Evolutionary conservation across 495 filamentous ascomycete genomes (phyloP).

Genomic region (Elasticomyces elasticus): DNA sequence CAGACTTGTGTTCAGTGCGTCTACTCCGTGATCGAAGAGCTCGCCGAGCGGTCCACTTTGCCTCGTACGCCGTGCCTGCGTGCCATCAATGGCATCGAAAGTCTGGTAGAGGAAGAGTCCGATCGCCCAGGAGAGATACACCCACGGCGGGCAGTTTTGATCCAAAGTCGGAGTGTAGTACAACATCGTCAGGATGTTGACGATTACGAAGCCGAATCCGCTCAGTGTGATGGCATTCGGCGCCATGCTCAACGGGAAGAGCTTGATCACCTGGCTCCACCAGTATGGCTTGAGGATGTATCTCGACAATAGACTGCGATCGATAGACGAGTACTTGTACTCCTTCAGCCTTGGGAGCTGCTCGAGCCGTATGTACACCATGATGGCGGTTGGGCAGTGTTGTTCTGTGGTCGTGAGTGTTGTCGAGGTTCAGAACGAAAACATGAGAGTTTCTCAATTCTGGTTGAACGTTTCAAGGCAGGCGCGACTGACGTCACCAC

Average conservation of each 20-base stretch:
- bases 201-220: constrained; percentile 82
- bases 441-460: too few relatives aligned
- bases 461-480: background rate
- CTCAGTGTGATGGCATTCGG: constrained; percentile 64
- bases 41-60: constrained; percentile 93
- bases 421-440: too few relatives aligned
- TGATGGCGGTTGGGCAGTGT: constrained; percentile 25
- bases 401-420: background rate
- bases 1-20: constrained; percentile 90
- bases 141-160: constrained; percentile 86
- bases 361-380: constrained; percentile 88
- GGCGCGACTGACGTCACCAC: too few relatives aligned
- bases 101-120: constrained; percentile 96
- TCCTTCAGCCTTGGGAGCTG: constrained; percentile 75
- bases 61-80: constrained; percentile 83
- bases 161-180: constrained; percentile 96
- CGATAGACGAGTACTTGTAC: constrained; percentile 88
- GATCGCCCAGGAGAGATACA: constrained; percentile 81
- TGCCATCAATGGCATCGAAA: constrained; percentile 92
- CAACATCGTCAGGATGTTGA: constrained; percentile 85
- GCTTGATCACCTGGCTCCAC: constrained; percentile 79
- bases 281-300: constrained; percentile 97
- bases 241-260: constrained; percentile 92
- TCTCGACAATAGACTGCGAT: constrained; percentile 77
- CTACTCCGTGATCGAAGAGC: constrained; percentile 95